Conservation (phyloP, 495 filamentous ascomycete genomes). For the Penicillium paradoxum region DNA sequence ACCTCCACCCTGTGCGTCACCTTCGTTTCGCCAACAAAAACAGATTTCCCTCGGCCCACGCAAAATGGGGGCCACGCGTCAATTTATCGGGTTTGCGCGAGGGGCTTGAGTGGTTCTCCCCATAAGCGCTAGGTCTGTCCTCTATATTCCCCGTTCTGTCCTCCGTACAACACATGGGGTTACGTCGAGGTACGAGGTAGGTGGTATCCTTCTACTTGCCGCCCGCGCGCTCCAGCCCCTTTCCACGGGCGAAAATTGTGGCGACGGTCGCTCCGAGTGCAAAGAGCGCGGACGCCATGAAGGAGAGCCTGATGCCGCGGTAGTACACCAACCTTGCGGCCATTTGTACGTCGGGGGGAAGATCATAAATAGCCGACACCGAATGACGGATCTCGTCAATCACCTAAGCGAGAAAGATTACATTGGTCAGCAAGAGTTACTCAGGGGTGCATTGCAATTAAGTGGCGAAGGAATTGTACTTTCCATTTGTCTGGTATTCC, state of each 20-base stretch:
- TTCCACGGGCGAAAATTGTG: conserved; percentile 47
- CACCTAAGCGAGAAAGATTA: conserved; percentile 33
- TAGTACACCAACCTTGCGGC: conserved; percentile 57
- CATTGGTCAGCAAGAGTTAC: conserved; percentile 14
- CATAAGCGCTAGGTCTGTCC: not conserved
- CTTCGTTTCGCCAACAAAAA: not conserved
- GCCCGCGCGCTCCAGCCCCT: conserved; percentile 31
- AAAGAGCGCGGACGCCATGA: conserved; percentile 49
- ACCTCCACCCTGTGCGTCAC: not conserved
- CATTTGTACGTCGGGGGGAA: conserved; percentile 56
- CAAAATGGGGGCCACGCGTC: not conserved
- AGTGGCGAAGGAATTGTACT: conserved; percentile 44
- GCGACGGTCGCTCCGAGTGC: conserved; percentile 47
- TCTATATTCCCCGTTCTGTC: not conserved
- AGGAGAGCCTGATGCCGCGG: conserved; percentile 50
- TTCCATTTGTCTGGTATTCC: conserved; percentile 62
- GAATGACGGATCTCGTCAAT: conserved; percentile 60
- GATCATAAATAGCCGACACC: conserved; percentile 46
- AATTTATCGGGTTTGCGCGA: not conserved
- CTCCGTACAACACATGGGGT: not conserved
- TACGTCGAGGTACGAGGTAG: not conserved
- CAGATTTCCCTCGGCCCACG: not conserved
- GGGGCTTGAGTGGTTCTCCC: not conserved
- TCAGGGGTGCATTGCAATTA: not conserved
- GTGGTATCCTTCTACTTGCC: conserved; percentile 1